Evolutionary conservation across 108 stramenopile genomes (phyloP), one percentile per base, ranked within the genome.

Genomic region (Cyclotella atomus): DNA sequence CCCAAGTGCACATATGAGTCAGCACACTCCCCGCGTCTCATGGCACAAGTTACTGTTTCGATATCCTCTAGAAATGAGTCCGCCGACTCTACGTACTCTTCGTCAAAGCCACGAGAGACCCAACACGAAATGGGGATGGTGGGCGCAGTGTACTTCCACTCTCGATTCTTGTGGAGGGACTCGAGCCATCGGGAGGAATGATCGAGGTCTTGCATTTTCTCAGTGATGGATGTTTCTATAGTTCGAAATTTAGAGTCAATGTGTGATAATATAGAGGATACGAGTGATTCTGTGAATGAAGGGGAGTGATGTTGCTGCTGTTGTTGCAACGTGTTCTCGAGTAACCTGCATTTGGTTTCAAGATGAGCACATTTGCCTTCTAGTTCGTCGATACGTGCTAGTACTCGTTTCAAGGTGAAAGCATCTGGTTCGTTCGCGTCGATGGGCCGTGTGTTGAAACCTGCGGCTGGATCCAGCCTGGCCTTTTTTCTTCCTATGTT

Each of bases 91-190:
- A 55, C 27, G 8, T 55, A 55, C 8, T 28, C 54, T 28, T 29
- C 54, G 16, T 55, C 54, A 55, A 55, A 29, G 17, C 54, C 54
- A 4, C 47, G 9, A 49, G 47, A 10, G 4, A n/a, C n/a, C 47
- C 47, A 49, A 17, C 28, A 55, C 6, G 54, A 55, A 55, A 55
- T 55, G 16, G 54, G 54, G 54, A 55, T 55, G 54, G 54, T 55
- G 5, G 54, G 54, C 24, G 54, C 54, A 28, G 3, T 9, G 28
- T 55, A 55, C 54, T 55, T 55, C 54, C 47, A 55, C 17, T 55
- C 27, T 28, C 16, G 54, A 28, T 55, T 55, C 27, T 55, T 55
- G 24, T 29, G 54, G 54, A 29, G 54, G 16, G 54, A 25, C 16
- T 55, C 54, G 8, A 55, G 27, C 54, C 28, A 55, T 6, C 24